A percentile compares a stretch with the other conserved stretches of the same genome.
These are phyloP conservation scores for Tylopilus sp. DNA, from an alignment of 768 basidiomycete genomes.

Conservation along the genomic window DNA sequence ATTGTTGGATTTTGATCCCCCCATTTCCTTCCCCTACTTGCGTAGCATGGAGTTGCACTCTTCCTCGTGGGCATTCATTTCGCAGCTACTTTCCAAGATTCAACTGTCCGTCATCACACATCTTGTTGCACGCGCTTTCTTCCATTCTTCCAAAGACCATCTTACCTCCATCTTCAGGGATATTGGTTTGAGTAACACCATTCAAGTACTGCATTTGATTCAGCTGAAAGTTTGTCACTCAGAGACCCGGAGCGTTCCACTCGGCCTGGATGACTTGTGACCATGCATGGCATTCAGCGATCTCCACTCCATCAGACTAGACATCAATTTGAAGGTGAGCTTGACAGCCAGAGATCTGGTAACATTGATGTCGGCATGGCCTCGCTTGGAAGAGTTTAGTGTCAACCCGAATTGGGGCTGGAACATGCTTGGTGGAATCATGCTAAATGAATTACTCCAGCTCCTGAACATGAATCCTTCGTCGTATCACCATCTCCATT, in stretches of 20 bases:
- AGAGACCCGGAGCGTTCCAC: not conserved
- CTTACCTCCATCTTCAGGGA: not conserved
- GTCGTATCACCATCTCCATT: constrained; percentile 1
- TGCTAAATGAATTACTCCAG: constrained; percentile 3
- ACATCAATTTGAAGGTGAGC: constrained; percentile 1
- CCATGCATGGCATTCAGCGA: constrained; percentile 1
- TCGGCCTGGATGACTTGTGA: not conserved
- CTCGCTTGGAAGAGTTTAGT: not conserved
- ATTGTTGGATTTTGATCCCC: no score
- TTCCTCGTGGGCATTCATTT: not conserved
- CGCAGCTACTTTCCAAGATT: not conserved
- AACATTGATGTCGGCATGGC: constrained; percentile 6
- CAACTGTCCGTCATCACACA: not conserved
- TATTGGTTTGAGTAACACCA: not conserved
- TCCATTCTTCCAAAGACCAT: not conserved
- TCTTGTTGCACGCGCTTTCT: not conserved
- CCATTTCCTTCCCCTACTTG: not conserved
- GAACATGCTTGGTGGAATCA: constrained; percentile 2
- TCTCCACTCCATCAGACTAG: constrained; percentile 1
- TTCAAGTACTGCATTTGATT: not conserved
- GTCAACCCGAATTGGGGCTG: constrained; percentile 11
- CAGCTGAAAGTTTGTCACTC: not conserved
- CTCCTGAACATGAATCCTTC: not conserved
- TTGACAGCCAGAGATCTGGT: constrained; percentile 1
- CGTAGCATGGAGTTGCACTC: not conserved